phyloP scores from a whole-genome alignment of 1,284 basidiomycete species.

The Heterobasidion parviporum region DNA sequence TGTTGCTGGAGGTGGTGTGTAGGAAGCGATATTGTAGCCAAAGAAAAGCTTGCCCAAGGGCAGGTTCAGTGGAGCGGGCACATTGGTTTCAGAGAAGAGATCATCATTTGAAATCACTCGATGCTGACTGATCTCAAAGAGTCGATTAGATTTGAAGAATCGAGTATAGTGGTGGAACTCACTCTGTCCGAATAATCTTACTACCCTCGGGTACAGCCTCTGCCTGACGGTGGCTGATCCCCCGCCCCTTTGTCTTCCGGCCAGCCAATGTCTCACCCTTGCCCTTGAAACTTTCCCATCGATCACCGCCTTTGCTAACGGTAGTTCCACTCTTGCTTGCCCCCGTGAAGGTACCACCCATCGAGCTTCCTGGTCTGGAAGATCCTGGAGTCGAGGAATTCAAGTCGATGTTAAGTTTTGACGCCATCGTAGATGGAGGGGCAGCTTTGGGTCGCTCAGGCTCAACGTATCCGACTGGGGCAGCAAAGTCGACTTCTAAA shows the following conservation, averaged over 20 bases:
- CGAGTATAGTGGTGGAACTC: conserved; percentile 23
- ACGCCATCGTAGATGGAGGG: conserved; percentile 90
- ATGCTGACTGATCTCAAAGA: conserved; percentile 50
- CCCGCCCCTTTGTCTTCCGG: conserved; percentile 88
- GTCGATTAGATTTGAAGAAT: conserved; percentile 10
- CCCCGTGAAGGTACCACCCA: conserved; percentile 58
- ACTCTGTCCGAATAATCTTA: conserved; percentile 88
- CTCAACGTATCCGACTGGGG: conserved; percentile 80
- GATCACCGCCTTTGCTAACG: conserved; percentile 67
- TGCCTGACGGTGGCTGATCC: conserved; percentile 73
- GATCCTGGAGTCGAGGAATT: conserved; percentile 75
- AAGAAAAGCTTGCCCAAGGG: conserved; percentile 94
- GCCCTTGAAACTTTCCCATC: conserved; percentile 92
- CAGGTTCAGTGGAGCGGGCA: conserved; percentile 85
- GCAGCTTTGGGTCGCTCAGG: conserved; percentile 79
- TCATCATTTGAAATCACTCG: conserved; percentile 82
- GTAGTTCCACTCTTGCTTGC: conserved; percentile 29
- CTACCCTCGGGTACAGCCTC: conserved; percentile 76
- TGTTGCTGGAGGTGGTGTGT: conserved; percentile 50
- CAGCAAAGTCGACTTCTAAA: conserved; percentile 83
- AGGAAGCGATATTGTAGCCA: conserved; percentile 75
- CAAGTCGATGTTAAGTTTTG: conserved; percentile 92
- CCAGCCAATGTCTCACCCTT: conserved; percentile 85
- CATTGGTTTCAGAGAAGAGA: conserved; percentile 68
- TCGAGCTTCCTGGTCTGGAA: conserved; percentile 70